Evolutionary conservation across 2,329 filamentous ascomycete species (phyloP).

Genomic region (Talaromyces sp.): DNA sequence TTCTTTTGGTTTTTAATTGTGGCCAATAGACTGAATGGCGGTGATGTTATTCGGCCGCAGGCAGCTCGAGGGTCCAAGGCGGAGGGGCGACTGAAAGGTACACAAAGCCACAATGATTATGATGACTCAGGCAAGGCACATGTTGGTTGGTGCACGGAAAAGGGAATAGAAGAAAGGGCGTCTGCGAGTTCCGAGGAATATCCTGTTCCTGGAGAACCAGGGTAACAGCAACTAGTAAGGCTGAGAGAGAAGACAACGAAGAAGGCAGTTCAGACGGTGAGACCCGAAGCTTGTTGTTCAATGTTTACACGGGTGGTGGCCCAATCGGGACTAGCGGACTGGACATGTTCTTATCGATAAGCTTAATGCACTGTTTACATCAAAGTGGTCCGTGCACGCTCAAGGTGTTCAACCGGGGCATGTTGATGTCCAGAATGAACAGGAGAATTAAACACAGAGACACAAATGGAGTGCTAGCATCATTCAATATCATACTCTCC

Average conservation of each 20-base stretch:
- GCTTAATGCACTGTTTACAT: conserved; percentile 35
- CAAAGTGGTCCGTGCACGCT: not conserved
- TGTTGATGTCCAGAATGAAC: too few species aligned
- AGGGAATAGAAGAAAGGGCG: not conserved
- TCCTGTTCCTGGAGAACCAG: not conserved
- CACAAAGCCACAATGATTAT: not conserved
- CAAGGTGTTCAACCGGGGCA: too few species aligned
- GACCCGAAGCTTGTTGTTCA: conserved; percentile 34
- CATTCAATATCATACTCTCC: too few species aligned
- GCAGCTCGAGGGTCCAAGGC: not conserved
- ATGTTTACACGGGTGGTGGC: conserved; percentile 43
- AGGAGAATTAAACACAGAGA: too few species aligned
- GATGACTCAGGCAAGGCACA: not conserved
- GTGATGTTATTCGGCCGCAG: not conserved
- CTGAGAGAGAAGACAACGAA: conserved; percentile 10
- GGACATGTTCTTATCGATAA: conserved; percentile 43
- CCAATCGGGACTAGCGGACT: conserved; percentile 38
- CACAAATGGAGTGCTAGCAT: too few species aligned
- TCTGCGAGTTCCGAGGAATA: not conserved
- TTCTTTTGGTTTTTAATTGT: too few species aligned
- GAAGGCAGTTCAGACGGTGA: conserved; percentile 33
- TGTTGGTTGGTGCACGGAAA: not conserved
- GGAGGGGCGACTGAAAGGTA: not conserved
- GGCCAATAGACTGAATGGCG: not conserved
- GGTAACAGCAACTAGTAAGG: conserved; percentile 2